These are phyloP conservation scores for Aspergillus novoparasiticus DNA, from an alignment of 2,329 filamentous ascomycete species.

Conservation along the genomic window DNA sequence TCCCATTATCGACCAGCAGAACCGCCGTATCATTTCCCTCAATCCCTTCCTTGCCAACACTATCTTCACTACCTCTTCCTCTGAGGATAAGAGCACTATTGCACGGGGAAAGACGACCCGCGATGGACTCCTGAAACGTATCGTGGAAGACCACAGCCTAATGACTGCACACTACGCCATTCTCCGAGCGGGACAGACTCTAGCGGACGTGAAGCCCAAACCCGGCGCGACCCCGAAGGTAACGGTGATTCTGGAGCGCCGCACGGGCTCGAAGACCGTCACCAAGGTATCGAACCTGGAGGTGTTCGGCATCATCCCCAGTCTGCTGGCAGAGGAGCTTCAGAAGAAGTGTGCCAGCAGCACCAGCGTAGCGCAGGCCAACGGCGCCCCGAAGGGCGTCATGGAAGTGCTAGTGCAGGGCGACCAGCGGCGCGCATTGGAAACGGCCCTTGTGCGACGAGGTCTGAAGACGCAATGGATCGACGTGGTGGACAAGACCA, in stretches of 20 bases:
- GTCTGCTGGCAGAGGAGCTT: conserved; percentile 64
- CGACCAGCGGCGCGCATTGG: conserved; percentile 63
- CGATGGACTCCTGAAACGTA: conserved; percentile 62
- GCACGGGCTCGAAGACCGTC: conserved; percentile 67
- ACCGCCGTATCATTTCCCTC: conserved; percentile 63
- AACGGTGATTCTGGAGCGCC: conserved; percentile 62
- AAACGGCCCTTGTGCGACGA: conserved; percentile 61
- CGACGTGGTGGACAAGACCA: conserved; percentile 68
- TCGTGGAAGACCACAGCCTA: conserved; percentile 52
- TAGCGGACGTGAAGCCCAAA: conserved; percentile 59
- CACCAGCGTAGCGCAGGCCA: conserved; percentile 64
- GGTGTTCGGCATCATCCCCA: conserved; percentile 62
- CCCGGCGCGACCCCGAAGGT: conserved; percentile 63
- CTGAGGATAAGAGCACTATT: conserved; percentile 58
- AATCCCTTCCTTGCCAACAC: conserved; percentile 65
- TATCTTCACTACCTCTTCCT: conserved; percentile 57
- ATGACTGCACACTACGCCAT: conserved; percentile 62
- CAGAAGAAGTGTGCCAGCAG: conserved; percentile 70
- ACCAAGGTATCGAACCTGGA: conserved; percentile 66
- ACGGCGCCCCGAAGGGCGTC: conserved; percentile 63
- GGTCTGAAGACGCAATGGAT: conserved; percentile 64
- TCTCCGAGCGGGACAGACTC: conserved; percentile 44
- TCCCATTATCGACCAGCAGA: conserved; percentile 57
- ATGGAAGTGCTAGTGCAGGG: conserved; percentile 71
- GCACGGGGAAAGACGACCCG: conserved; percentile 61